These are phyloP conservation scores for Przewalskia tangutica DNA, from an alignment of 257 asterid species.

Conservation along the genomic window DNA sequence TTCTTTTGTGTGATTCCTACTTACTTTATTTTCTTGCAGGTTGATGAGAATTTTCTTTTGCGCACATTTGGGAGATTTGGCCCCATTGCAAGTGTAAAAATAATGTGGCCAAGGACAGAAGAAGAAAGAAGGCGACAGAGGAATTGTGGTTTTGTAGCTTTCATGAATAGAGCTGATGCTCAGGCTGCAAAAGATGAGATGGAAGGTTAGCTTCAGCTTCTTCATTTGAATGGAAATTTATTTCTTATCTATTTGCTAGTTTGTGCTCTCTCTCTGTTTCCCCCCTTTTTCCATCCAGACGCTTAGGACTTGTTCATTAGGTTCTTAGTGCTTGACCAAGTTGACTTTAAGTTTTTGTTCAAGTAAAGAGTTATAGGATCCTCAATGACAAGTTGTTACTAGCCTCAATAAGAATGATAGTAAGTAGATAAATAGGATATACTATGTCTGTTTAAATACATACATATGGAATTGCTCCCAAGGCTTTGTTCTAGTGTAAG, in stretches of 20 bases:
- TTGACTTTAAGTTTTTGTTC: neutral
- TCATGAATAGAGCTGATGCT: conserved; percentile 86
- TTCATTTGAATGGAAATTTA: neutral
- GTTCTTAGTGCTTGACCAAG: neutral
- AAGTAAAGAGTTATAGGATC: neutral
- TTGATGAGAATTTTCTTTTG: conserved; percentile 85
- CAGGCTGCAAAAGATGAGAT: conserved; percentile 97
- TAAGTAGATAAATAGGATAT: neutral
- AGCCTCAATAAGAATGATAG: neutral
- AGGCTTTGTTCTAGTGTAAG: neutral
- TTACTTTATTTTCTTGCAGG: conserved; percentile 29
- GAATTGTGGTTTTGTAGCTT: conserved; percentile 94
- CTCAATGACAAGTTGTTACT: neutral
- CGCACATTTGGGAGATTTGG: conserved; percentile 98
- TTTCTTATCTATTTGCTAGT: neutral
- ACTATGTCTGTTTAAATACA: neutral
- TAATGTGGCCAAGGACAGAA: conserved; percentile 99
- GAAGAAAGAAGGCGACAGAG: conserved; percentile 82
- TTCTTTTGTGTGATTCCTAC: neutral
- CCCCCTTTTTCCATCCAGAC: neutral
- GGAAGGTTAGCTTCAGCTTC: conserved; percentile 52
- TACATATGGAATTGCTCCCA: neutral
- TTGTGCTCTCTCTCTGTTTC: neutral
- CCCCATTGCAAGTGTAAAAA: conserved; percentile 93
- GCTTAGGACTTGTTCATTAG: neutral